Conservation (phyloP, 2,329 filamentous ascomycete genomes). For the Aaosphaeria arxii region DNA sequence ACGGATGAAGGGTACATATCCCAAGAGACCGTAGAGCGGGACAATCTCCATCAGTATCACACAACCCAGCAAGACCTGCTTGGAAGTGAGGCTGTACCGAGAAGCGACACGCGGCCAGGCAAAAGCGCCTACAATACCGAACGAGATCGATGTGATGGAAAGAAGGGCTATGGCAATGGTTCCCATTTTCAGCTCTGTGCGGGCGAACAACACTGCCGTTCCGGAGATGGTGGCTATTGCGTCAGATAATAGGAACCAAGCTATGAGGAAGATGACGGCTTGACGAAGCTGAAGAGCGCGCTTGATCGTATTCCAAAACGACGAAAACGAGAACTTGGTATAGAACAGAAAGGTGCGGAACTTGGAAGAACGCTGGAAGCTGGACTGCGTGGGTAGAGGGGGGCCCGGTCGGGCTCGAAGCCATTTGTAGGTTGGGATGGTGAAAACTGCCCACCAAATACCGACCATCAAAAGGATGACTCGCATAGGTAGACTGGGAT, state of each 20-base stretch:
- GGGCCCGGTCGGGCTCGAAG: conserved; percentile 80
- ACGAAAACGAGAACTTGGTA: conserved; percentile 76
- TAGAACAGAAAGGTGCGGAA: conserved; percentile 58
- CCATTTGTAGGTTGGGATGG: conserved; percentile 80
- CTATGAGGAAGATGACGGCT: conserved; percentile 71
- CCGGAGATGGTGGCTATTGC: conserved; percentile 89
- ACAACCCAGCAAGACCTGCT: conserved; percentile 81
- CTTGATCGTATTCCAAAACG: conserved; percentile 73
- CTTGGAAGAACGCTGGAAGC: conserved; percentile 8
- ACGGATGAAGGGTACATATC: conserved; percentile 75
- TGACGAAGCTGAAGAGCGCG: conserved; percentile 68
- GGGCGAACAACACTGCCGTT: conserved; percentile 91
- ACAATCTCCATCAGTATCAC: conserved; percentile 85
- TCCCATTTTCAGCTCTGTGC: conserved; percentile 84
- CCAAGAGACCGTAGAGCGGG: conserved; percentile 80
- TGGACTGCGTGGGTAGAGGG: conserved; percentile 52
- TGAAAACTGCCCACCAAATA: conserved; percentile 84
- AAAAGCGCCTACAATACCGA: conserved; percentile 83
- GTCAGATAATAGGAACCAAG: conserved; percentile 91
- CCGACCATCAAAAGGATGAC: conserved; percentile 80
- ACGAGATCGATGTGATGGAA: conserved; percentile 82
- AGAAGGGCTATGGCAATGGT: conserved; percentile 82
- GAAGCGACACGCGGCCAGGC: conserved; percentile 78
- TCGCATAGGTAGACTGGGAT: conserved; percentile 76
- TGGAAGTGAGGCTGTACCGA: conserved; percentile 63